Evolutionary conservation across 2,329 filamentous ascomycete genomes (phyloP), one percentile per base, ranked within the genome.

Genomic region (Biscogniauxia sp.): DNA sequence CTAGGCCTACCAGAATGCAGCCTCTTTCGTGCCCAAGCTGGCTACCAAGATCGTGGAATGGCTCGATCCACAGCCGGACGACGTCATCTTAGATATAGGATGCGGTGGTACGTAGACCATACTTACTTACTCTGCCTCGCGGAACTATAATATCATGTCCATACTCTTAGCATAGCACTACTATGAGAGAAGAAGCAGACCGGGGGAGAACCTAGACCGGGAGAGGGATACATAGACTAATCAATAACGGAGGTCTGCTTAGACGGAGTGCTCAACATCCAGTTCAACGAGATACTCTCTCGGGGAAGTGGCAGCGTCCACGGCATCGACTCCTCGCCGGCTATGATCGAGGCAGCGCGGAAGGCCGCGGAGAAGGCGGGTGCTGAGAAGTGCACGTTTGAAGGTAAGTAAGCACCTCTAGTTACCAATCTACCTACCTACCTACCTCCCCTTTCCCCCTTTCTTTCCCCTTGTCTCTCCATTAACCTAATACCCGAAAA

Each of bases 21-120:
- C 86, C 7, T 82, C 84, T 0, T 89, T 89, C 67, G 86, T 89
- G 8, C 86, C 87, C 3, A 84, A 86, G 68, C 76, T 89, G 9
- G 82, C 86, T 0, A 79, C 78, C 17, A 87, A 85, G 61, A 78
- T 89, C 5, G 68, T 87, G 11, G 72, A 78, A 53, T 88, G 84
- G 80, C 77, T 89, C 0, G 80, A 87, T 64, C 79, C 86, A 0
- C 78, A 85, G 60, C 77, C 80, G 26, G 80, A 84, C 64, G 86
- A 89, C 69, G 71, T 76, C 17, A 79, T 89, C 20, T 76, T 89
- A 1, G 87, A 89, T 64, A 74, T 89, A 57, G 87, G 87, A 15
- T 89, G 87, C 66, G 87, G 87, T 51, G 86, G 83, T 84, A 60
- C 62, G 76, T 73, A 6, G 3, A 45, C 11, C 4, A 17, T 17